Percentiles rank a stretch among this genome's conserved stretches.
These are phyloP conservation scores for Endothia cerciana DNA, from an alignment of 2,329 filamentous ascomycete species.

Conservation along the genomic window DNA sequence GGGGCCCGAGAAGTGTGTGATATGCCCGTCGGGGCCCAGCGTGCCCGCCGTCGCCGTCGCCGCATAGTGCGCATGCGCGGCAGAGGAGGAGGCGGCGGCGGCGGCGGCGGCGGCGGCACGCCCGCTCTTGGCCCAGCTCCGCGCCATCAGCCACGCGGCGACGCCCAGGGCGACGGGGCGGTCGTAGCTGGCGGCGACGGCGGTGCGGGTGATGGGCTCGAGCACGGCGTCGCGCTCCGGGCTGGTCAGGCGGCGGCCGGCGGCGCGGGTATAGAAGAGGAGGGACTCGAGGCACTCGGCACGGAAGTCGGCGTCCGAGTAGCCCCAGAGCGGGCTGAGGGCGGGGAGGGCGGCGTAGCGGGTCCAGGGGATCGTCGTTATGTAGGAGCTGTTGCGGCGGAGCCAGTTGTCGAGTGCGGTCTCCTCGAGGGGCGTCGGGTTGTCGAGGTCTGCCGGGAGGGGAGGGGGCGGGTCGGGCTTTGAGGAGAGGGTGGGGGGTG, in stretches of 20 bases:
- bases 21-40: conserved; percentile 24
- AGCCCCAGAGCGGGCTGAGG: conserved; percentile 27
- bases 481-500: neutral
- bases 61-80: neutral
- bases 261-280: conserved; percentile 26
- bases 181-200: conserved; percentile 26
- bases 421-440: conserved; percentile 23
- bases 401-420: conserved; percentile 26
- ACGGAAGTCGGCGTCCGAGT: conserved; percentile 25
- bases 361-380: conserved; percentile 28
- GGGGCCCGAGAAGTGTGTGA: conserved; percentile 26
- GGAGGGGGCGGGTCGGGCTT: conserved; percentile 23
- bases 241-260: conserved; percentile 21
- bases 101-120: conserved; percentile 8
- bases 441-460: conserved; percentile 23
- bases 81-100: neutral
- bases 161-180: conserved; percentile 22
- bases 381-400: conserved; percentile 24
- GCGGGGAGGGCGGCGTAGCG: conserved; percentile 23
- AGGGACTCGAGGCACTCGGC: conserved; percentile 25
- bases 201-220: conserved; percentile 22
- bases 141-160: conserved; percentile 21
- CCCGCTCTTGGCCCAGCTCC: conserved; percentile 28
- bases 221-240: conserved; percentile 26
- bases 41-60: conserved; percentile 9